These are phyloP conservation scores for Wickerhamomyces alni DNA, from an alignment of 805 yeast species.

Conservation along the genomic window DNA sequence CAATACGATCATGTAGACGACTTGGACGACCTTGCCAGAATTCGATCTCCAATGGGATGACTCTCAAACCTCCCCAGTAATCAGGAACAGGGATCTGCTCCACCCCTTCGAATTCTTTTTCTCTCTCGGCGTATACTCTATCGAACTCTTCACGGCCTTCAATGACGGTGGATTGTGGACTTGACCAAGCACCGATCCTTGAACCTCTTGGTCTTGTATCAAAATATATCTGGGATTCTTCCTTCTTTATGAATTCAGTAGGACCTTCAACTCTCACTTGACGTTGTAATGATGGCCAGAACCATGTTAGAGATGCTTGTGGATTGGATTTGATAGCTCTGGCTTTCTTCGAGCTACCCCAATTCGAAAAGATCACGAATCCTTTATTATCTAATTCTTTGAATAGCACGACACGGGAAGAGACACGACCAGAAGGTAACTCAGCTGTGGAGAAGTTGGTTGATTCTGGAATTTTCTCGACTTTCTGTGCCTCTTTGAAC, in stretches of 20 bases:
- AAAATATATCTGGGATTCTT: constrained; percentile 73
- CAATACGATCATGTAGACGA: constrained; percentile 85
- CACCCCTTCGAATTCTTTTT: constrained; percentile 50
- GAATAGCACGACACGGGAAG: constrained; percentile 77
- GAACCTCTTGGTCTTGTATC: constrained; percentile 89
- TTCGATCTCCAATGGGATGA: constrained; percentile 86
- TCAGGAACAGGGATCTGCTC: constrained; percentile 85
- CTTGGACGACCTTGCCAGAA: constrained; percentile 96
- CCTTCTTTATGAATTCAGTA: constrained; percentile 66
- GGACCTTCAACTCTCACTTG: constrained; percentile 91
- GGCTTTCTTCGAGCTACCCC: constrained; percentile 83
- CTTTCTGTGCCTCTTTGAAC: constrained; percentile 70
- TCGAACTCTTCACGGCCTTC: constrained; percentile 60
- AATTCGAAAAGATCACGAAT: constrained; percentile 83
- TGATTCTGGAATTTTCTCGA: constrained; percentile 72
- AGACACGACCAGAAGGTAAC: constrained; percentile 85
- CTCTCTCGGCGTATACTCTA: constrained; percentile 37
- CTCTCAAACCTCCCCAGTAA: constrained; percentile 91
- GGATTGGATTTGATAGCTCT: constrained; percentile 66
- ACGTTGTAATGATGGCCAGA: constrained; percentile 88
- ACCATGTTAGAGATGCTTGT: constrained; percentile 78
- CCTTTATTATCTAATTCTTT: constrained; percentile 87
- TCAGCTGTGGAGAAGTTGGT: constrained; percentile 84
- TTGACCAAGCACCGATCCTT: constrained; percentile 94
- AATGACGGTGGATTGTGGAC: constrained; percentile 74